phyloP scores from a whole-genome alignment of 345 rosid genomes.

The Eucalyptus brandiana region DNA sequence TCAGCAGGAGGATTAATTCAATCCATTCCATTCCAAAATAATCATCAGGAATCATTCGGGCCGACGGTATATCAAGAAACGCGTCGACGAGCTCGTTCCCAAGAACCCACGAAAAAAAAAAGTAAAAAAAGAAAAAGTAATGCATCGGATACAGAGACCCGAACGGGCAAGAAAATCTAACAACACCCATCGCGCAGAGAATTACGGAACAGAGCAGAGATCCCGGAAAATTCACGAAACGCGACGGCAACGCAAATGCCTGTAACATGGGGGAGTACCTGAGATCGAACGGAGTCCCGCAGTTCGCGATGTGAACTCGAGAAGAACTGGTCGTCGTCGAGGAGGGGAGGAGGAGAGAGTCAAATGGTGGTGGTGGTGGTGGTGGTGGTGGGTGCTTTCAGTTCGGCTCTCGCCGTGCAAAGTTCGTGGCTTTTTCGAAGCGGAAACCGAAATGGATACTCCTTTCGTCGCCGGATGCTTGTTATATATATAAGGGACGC shows the following conservation, averaged over 20 bases:
- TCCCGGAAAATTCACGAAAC: background rate
- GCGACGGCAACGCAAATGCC: background rate
- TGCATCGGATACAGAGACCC: background rate
- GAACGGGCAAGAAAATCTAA: background rate
- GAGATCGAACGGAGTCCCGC: background rate
- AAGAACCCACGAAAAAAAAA: background rate
- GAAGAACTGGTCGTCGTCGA: background rate
- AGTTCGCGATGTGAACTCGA: background rate
- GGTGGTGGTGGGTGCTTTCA: background rate
- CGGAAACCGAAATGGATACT: background rate
- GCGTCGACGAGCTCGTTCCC: background rate
- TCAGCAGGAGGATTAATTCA: background rate
- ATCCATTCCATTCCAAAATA: background rate
- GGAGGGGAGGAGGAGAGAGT: background rate
- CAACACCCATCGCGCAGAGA: background rate
- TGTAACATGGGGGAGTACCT: background rate
- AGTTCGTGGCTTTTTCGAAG: background rate
- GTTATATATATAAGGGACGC: background rate
- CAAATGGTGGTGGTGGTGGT: background rate
- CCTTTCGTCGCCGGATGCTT: background rate
- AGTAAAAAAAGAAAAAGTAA: background rate
- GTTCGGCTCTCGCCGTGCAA: background rate
- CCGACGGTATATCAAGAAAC: background rate
- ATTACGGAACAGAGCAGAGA: background rate
- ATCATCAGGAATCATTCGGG: background rate